A percentile compares a stretch with the other conserved stretches of the same genome.
These are phyloP conservation scores for Xylariales sp. DNA, from an alignment of 2,329 filamentous ascomycete species.

Conservation along the genomic window DNA sequence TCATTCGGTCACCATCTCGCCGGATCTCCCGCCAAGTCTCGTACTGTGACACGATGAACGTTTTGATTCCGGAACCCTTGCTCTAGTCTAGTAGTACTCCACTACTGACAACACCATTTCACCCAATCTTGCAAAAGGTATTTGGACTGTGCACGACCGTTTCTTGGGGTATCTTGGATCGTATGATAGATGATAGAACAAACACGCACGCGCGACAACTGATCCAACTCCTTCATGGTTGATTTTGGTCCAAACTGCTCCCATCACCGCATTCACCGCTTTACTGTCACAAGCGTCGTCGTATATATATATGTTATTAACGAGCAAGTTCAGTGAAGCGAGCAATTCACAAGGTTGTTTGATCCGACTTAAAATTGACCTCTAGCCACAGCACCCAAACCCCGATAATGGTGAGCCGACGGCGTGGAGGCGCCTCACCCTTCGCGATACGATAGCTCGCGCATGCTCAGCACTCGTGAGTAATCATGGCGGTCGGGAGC, in stretches of 20 bases:
- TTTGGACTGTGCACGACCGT: background rate
- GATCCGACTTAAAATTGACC: background rate
- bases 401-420: no score
- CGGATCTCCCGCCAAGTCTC: slow-evolving; percentile 23
- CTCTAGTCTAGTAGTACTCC: background rate
- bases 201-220: background rate
- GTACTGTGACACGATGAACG: background rate
- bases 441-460: no score
- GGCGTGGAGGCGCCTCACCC: no score
- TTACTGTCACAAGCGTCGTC: background rate
- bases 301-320: no score
- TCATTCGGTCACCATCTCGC: slow-evolving; percentile 11
- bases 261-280: background rate
- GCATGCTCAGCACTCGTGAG: no score
- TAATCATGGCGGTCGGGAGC: no score
- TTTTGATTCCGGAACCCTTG: slow-evolving; percentile 1
- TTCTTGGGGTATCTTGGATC: slow-evolving; percentile 5
- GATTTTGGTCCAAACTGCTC: background rate
- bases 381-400: background rate
- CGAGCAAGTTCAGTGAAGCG: background rate
- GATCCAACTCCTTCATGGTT: background rate
- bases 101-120: background rate
- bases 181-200: slow-evolving; percentile 1
- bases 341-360: background rate
- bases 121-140: background rate